phyloP scores from a whole-genome alignment of 2,329 filamentous ascomycete species.

The Fusarium austroafricanum region DNA sequence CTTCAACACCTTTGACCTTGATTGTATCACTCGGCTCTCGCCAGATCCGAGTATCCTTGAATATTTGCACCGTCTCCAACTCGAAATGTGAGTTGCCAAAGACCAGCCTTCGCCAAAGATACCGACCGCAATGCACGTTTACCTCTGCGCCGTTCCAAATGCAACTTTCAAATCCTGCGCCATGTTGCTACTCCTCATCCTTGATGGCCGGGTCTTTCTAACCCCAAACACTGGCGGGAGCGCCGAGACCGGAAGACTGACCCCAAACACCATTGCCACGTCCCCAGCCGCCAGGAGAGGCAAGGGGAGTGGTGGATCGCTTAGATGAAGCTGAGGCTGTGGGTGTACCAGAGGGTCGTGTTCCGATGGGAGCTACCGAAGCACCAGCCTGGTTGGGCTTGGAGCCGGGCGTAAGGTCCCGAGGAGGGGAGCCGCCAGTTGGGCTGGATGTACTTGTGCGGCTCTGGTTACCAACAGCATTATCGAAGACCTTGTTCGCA shows the following conservation, averaged over 20 bases:
- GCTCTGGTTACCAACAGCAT: constrained; percentile 66
- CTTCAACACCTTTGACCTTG: constrained; percentile 37
- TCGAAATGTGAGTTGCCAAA: constrained; percentile 19
- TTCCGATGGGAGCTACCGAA: constrained; percentile 92
- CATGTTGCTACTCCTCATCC: constrained; percentile 14
- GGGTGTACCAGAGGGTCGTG: constrained; percentile 77
- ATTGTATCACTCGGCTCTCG: constrained; percentile 36
- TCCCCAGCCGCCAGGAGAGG: constrained; percentile 89
- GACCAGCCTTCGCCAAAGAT: constrained; percentile 26
- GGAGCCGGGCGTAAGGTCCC: constrained; percentile 65
- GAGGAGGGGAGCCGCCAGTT: constrained; percentile 81
- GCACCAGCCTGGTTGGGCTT: constrained; percentile 67
- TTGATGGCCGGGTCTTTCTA: constrained; percentile 56
- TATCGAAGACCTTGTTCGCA: constrained; percentile 71
- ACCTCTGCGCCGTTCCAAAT: constrained; percentile 46
- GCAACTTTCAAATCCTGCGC: constrained; percentile 39
- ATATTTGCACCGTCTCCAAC: constrained; percentile 19
- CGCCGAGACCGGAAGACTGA: constrained; percentile 81
- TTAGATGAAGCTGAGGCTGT: constrained; percentile 67
- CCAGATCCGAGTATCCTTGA: constrained; percentile 36
- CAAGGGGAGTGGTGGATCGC: constrained; percentile 87
- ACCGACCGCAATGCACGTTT: constrained; percentile 40
- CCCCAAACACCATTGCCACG: constrained; percentile 87
- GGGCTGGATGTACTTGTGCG: constrained; percentile 88
- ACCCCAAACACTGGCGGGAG: constrained; percentile 95